These are phyloP conservation scores for Rhizopus delemar DNA, from an alignment of 371 early-diverging fungal species.

Conservation along the genomic window DNA sequence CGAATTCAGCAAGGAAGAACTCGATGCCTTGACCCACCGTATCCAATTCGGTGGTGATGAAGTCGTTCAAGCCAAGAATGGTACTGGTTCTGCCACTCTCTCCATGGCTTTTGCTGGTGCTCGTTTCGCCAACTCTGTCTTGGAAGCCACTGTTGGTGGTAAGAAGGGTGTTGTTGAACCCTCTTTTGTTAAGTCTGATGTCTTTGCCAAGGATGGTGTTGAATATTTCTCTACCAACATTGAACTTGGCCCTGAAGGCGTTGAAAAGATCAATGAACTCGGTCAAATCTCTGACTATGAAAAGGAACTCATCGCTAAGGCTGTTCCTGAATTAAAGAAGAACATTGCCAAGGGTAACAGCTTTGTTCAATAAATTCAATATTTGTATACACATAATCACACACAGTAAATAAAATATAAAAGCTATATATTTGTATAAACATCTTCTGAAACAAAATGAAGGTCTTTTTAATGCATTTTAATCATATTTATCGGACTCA, in stretches of 20 bases:
- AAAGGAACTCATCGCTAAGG: slow-evolving; percentile 84
- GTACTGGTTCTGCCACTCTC: slow-evolving; percentile 96
- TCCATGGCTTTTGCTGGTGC: slow-evolving; percentile 99
- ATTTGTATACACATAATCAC: background rate
- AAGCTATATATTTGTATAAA: background rate
- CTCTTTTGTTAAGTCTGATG: slow-evolving; percentile 88
- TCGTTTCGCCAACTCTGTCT: slow-evolving; percentile 90
- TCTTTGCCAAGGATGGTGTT: slow-evolving; percentile 65
- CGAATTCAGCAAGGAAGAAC: slow-evolving; percentile 87
- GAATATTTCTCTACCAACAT: slow-evolving; percentile 96
- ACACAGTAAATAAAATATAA: background rate
- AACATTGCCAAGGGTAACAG: slow-evolving; percentile 87
- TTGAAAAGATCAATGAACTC: slow-evolving; percentile 88
- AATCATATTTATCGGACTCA: no score
- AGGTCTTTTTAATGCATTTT: no score
- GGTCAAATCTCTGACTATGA: slow-evolving; percentile 88
- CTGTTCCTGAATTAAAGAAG: slow-evolving; percentile 90
- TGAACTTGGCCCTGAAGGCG: slow-evolving; percentile 93
- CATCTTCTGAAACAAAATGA: background rate
- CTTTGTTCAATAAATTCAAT: slow-evolving; percentile 56
- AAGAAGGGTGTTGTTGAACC: slow-evolving; percentile 92
- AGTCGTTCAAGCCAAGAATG: slow-evolving; percentile 99
- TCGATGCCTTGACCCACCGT: slow-evolving; percentile 92
- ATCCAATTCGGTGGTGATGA: slow-evolving; percentile 99
- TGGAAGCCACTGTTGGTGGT: slow-evolving; percentile 85